A percentile compares a stretch with the other conserved stretches of the same genome.
Conservation (phyloP, 2,329 filamentous ascomycete species). For the Ophiocordyceps camponoti-rufipedis region DNA sequence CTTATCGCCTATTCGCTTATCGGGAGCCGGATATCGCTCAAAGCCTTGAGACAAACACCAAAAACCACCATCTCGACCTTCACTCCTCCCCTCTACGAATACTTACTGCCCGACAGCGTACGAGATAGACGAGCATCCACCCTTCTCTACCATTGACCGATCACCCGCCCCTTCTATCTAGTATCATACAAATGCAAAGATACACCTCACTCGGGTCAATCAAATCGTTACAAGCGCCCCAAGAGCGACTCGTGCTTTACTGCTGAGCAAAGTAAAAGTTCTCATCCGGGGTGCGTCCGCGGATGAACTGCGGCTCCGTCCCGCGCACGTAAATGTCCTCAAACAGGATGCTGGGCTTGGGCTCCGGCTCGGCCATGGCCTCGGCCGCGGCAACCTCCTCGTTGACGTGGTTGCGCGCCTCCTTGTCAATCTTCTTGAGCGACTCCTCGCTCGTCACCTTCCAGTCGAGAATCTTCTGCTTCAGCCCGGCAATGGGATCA, state of each 20-base stretch:
- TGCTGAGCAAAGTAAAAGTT: conserved; percentile 70
- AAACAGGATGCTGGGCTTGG: conserved; percentile 67
- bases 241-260: neutral
- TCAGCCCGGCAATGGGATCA: conserved; percentile 93
- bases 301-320: conserved; percentile 72
- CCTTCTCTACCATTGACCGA: neutral
- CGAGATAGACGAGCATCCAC: neutral
- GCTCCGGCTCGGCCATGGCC: conserved; percentile 65
- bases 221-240: neutral
- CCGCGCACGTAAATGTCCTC: conserved; percentile 93
- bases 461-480: conserved; percentile 98
- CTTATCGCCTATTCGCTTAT: too few relatives aligned
- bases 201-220: neutral
- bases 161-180: conserved; percentile 7
- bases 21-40: too few relatives aligned
- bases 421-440: conserved; percentile 91
- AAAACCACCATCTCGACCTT: too few relatives aligned
- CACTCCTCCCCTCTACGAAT: too few relatives aligned
- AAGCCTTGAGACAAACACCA: too few relatives aligned
- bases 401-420: conserved; percentile 70
- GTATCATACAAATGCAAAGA: conserved; percentile 6
- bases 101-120: too few relatives aligned
- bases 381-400: conserved; percentile 82
- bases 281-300: conserved; percentile 79
- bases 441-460: conserved; percentile 79